phyloP scores from a whole-genome alignment of 1,139 yeast species.

The Debaryomyces psychrophilus region DNA sequence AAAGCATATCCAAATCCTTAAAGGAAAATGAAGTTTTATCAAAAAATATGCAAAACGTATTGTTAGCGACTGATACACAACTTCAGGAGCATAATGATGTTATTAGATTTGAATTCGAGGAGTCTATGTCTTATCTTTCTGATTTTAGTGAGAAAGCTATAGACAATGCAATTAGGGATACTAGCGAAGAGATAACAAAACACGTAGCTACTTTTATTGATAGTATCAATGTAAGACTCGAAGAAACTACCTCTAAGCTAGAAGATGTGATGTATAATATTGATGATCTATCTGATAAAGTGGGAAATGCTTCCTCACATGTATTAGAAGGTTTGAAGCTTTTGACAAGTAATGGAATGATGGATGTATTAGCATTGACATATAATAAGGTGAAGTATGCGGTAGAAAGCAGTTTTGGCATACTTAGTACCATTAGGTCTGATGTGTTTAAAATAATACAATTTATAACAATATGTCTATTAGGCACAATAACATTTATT shows the following conservation, averaged over 20 bases:
- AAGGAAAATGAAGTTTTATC: conserved; percentile 7
- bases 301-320: conserved; percentile 11
- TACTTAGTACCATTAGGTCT: not conserved
- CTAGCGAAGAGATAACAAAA: conserved; percentile 11
- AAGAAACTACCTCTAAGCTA: conserved; percentile 14
- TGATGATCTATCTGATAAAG: conserved; percentile 10
- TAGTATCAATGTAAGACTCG: conserved; percentile 16
- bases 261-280: conserved; percentile 14
- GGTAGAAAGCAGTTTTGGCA: not conserved
- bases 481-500: not conserved
- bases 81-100: conserved; percentile 12
- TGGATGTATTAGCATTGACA: not conserved
- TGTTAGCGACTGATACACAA: conserved; percentile 6
- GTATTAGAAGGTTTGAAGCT: conserved; percentile 11
- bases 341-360: conserved; percentile 10
- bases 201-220: conserved; percentile 13
- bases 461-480: not conserved
- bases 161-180: conserved; percentile 8
- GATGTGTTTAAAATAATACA: not conserved
- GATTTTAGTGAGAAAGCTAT: conserved; percentile 10
- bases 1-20: conserved; percentile 2
- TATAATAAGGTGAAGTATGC: not conserved
- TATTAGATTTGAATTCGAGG: conserved; percentile 13
- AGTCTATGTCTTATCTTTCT: conserved; percentile 11
- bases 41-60: not conserved